Base-by-base conservation (phyloP, 192 early-diverging fungal genomes). In the Umbelopsis ramanniana region DNA sequence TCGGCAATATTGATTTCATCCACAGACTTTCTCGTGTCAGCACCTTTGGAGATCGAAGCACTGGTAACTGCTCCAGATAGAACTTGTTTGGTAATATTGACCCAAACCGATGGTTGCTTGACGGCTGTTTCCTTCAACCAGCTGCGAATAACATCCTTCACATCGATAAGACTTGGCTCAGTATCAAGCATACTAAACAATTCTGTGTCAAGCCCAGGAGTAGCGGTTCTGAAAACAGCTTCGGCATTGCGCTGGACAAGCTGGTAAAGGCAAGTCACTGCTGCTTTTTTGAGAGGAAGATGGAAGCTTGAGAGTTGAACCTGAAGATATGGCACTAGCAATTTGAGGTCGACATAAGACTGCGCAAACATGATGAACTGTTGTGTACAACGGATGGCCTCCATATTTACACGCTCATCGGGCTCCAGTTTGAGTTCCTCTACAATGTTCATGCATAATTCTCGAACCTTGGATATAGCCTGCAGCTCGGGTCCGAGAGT, bases 401-500 rank as follows among this genome's bases (percentile, higher is more conserved):
- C 92, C 33, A 93, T 88, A 37, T 93, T 86, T 29, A 94, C 92
- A 68, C 86, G 86, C 46, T 89, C 85, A 70, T 94, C 90, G 0
- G 86, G 82, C 26, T 96, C 92, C 71, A 90, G 84, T 24, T 89
- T 89, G 55, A 99, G 77, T 71, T 94, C 91, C 50, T 93, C 87
- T 69, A 96, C 84, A 26, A 98, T 76, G 24, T 85, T 88, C 17
- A 93, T 84, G 66, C 94, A 95, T 1, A 95, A 80, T 33, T 94
- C 90, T n/a, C 95, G 85, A 1, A 94, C 81, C 53, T 85, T 89
- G 0, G 84, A 74, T 24, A 90, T 92, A 4, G 84, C 79, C 55
- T 92, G 89, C 46, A 99, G 80, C 75, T 98, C 97, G 0, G 98
- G 98, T 0, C 98, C 98, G 37, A 97, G 74, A 0, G 94, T 95